Evolutionary conservation across 1,284 basidiomycete species (phyloP).

Genomic region (Naganishia liquefaciens): DNA sequence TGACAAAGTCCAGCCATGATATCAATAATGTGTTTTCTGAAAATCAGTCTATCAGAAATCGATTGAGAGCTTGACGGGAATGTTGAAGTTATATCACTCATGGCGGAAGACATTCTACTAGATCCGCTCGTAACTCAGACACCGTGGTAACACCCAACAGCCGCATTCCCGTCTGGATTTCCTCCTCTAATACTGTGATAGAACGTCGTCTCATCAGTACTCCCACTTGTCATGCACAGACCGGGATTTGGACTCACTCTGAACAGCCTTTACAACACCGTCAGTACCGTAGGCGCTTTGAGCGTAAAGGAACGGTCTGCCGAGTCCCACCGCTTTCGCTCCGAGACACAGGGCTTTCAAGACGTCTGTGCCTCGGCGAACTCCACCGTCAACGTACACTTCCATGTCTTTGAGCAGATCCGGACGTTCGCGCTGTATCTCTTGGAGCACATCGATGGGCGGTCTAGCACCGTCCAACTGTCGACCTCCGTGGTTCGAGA

Average conservation of each 20-base stretch:
- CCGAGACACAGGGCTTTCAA: slow-evolving; percentile 89
- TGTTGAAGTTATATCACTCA: slow-evolving; percentile 10
- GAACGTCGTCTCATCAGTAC: background rate
- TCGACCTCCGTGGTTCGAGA: slow-evolving; percentile 58
- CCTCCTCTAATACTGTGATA: slow-evolving; percentile 65
- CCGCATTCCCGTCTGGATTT: slow-evolving; percentile 76
- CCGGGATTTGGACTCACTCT: slow-evolving; percentile 48
- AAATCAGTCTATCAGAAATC: too few relatives aligned
- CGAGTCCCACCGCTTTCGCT: slow-evolving; percentile 84
- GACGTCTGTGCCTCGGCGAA: slow-evolving; percentile 83
- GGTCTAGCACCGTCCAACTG: slow-evolving; percentile 59
- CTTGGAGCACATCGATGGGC: slow-evolving; percentile 74
- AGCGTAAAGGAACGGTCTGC: slow-evolving; percentile 85
- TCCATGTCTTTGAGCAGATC: slow-evolving; percentile 67
- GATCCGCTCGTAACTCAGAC: slow-evolving; percentile 49
- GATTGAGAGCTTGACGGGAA: too few relatives aligned
- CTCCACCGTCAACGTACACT: slow-evolving; percentile 89
- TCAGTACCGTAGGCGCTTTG: slow-evolving; percentile 84
- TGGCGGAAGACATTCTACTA: slow-evolving; percentile 46
- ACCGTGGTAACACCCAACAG: slow-evolving; percentile 73
- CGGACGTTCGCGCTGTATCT: slow-evolving; percentile 68
- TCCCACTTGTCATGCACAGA: background rate
- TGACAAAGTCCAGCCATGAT: too few relatives aligned
- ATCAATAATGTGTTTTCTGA: too few relatives aligned
- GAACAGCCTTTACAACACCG: slow-evolving; percentile 71